Percentiles rank a stretch among this genome's conserved stretches.
These are phyloP conservation scores for Echites panduratus DNA, from an alignment of 257 asterid genomes.

Conservation along the genomic window DNA sequence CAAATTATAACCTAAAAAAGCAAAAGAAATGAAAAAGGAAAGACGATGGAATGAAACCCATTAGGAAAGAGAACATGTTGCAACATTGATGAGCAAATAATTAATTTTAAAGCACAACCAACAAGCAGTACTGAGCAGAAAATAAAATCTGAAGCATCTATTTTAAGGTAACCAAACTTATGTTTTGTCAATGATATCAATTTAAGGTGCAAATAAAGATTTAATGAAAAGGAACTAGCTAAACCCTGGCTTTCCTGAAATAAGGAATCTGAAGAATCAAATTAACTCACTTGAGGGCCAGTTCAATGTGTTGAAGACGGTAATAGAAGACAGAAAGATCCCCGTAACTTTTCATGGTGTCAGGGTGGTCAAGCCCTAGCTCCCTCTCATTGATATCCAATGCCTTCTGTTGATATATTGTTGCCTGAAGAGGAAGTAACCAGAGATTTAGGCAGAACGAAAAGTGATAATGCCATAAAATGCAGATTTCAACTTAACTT, in stretches of 20 bases:
- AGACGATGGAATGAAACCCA: not conserved
- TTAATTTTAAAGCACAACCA: not conserved
- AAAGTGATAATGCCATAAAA: constrained; percentile 9
- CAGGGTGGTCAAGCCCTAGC: constrained; percentile 99
- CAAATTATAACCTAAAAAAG: not conserved
- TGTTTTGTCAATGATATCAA: not conserved
- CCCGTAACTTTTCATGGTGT: constrained; percentile 99
- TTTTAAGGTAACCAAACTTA: not conserved
- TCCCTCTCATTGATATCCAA: constrained; percentile 97
- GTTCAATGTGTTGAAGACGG: constrained; percentile 96
- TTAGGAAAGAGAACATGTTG: not conserved
- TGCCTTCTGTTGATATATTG: constrained; percentile 96
- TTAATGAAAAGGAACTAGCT: constrained; percentile 13
- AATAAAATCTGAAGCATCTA: not conserved
- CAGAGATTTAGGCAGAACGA: constrained; percentile 8
- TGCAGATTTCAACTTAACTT: not conserved
- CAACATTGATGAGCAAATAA: not conserved
- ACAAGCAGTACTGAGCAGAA: not conserved
- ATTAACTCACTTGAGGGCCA: constrained; percentile 83
- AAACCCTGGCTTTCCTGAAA: constrained; percentile 4
- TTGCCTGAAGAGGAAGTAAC: constrained; percentile 53
- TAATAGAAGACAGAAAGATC: constrained; percentile 97
- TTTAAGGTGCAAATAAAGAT: not conserved
- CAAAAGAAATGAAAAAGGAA: not conserved
- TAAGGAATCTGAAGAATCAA: not conserved